Evolutionary conservation across 1,139 yeast genomes (phyloP).

Genomic region (Suhomyces bribrorum): DNA sequence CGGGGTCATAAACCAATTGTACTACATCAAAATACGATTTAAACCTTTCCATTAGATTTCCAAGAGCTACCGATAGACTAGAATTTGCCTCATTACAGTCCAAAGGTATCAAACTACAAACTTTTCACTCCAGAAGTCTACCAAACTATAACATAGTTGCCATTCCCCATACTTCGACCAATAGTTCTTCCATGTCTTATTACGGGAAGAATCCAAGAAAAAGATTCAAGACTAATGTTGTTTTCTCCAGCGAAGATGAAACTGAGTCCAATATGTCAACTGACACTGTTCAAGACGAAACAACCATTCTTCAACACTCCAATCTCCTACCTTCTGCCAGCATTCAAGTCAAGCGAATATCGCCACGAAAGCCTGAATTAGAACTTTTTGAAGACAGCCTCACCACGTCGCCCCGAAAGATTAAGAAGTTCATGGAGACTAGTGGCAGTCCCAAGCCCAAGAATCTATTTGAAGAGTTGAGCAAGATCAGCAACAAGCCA

Average conservation of each 20-base stretch:
- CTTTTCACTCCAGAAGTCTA: too few relatives aligned
- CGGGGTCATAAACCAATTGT: too few relatives aligned
- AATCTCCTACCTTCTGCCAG: conserved; percentile 7
- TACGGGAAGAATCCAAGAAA: conserved; percentile 10
- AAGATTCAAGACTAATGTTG: conserved; percentile 1
- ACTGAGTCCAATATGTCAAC: background rate
- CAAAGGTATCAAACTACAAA: too few relatives aligned
- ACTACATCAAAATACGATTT: too few relatives aligned
- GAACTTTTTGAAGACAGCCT: conserved; percentile 10
- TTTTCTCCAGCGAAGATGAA: conserved; percentile 14
- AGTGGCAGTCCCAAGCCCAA: background rate
- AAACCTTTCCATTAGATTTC: too few relatives aligned
- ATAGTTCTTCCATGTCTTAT: conserved; percentile 5
- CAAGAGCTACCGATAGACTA: too few relatives aligned
- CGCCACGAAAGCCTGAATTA: conserved; percentile 2
- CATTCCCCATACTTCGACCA: background rate
- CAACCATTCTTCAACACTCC: conserved; percentile 5
- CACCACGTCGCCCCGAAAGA: conserved; percentile 23
- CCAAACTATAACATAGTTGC: too few relatives aligned
- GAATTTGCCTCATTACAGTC: too few relatives aligned
- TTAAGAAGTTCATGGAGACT: conserved; percentile 6
- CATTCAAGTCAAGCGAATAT: background rate
- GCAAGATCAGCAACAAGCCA: too few relatives aligned
- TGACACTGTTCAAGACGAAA: background rate
- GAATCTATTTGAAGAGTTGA: background rate